A percentile compares a stretch with the other conserved stretches of the same genome.
Conservation (phyloP, 2,329 filamentous ascomycete genomes). For the Alternaria ventricosa region DNA sequence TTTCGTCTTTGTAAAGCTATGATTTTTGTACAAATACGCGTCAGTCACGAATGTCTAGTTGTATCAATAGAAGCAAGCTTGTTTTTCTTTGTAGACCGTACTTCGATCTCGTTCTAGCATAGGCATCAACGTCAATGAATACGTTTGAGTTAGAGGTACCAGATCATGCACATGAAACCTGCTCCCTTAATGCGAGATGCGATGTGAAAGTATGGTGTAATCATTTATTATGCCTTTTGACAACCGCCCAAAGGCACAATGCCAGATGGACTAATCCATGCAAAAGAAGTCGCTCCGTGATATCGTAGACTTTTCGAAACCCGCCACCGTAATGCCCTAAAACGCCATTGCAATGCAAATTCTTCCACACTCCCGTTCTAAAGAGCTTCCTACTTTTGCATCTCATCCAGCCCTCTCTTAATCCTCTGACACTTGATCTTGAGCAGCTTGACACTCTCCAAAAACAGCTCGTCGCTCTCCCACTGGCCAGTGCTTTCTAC, state of each 20-base stretch:
- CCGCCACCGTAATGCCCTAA: constrained; percentile 18
- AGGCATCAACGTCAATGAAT: background rate
- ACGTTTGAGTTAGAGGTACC: background rate
- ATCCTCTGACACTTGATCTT: constrained; percentile 83
- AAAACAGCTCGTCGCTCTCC: constrained; percentile 90
- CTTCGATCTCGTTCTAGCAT: background rate
- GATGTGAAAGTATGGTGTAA: background rate
- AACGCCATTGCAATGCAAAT: constrained; percentile 36
- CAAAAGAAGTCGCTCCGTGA: constrained; percentile 17
- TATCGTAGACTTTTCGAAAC: constrained; percentile 30
- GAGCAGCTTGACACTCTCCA: constrained; percentile 84
- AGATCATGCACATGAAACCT: background rate
- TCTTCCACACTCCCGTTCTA: background rate
- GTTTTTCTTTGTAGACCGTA: background rate
- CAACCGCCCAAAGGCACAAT: background rate
- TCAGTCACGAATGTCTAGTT: background rate
- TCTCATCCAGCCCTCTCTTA: constrained; percentile 69
- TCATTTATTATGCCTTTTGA: background rate
- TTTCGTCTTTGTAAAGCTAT: background rate
- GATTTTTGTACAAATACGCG: background rate
- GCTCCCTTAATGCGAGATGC: background rate
- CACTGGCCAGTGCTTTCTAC: constrained; percentile 96
- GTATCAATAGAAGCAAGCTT: background rate
- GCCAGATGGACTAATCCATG: background rate
- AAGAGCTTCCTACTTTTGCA: constrained; percentile 30